phyloP scores from a whole-genome alignment of 179 eudicot genomes.

The Spinacia oleracea region DNA sequence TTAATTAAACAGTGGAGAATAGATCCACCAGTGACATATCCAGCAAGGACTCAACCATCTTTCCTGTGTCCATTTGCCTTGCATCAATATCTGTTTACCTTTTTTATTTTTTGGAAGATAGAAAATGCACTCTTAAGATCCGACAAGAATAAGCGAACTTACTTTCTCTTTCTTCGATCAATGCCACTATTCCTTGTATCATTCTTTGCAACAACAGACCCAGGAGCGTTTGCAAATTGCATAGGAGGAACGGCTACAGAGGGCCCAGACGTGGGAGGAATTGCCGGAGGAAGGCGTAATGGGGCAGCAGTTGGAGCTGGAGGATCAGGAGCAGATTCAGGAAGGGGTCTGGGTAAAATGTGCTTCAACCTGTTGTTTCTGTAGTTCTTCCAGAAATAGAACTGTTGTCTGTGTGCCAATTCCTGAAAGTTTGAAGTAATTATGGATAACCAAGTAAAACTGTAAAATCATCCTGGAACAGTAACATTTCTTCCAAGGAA shows the following conservation, averaged over 20 bases:
- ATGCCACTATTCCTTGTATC: constrained; percentile 63
- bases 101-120: background rate
- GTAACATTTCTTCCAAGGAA: background rate
- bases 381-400: constrained; percentile 90
- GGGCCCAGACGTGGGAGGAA: constrained; percentile 52
- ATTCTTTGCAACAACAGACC: constrained; percentile 58
- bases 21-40: background rate
- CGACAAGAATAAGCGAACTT: constrained; percentile 15
- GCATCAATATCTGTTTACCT: constrained; percentile 11
- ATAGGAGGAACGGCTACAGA: constrained; percentile 71
- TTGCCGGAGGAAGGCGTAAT: constrained; percentile 49
- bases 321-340: constrained; percentile 59
- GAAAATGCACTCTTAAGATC: background rate
- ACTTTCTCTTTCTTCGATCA: constrained; percentile 95
- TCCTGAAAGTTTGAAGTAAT: constrained; percentile 47
- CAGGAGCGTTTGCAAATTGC: constrained; percentile 71
- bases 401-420: constrained; percentile 92
- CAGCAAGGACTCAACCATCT: constrained; percentile 23
- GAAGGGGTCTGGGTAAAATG: constrained; percentile 83
- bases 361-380: constrained; percentile 92
- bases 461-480: background rate
- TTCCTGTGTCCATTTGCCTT: constrained; percentile 26
- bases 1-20: background rate
- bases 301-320: constrained; percentile 47
- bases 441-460: background rate